These are phyloP conservation scores for Ogataea parapolymorpha DNA, from an alignment of 805 yeast species.

Conservation along the genomic window DNA sequence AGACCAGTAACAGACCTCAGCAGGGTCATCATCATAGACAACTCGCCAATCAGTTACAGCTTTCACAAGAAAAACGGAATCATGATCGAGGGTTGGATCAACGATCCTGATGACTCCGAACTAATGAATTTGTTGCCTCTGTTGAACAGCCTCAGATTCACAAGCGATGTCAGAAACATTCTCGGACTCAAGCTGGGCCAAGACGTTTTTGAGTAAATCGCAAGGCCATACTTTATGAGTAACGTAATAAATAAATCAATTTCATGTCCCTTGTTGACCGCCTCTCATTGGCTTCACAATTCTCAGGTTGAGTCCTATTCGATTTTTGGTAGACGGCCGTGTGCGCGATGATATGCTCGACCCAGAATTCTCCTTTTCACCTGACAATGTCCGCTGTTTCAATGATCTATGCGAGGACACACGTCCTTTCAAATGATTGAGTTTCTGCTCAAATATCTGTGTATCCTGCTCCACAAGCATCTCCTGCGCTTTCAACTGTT, in stretches of 20 bases:
- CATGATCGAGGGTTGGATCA: slow-evolving; percentile 96
- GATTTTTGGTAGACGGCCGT: slow-evolving; percentile 20
- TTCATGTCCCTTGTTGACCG: slow-evolving; percentile 20
- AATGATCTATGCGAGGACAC: slow-evolving; percentile 21
- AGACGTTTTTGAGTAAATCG: slow-evolving; percentile 44
- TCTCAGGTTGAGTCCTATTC: slow-evolving; percentile 50
- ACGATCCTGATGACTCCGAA: slow-evolving; percentile 89
- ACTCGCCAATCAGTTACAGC: slow-evolving; percentile 88
- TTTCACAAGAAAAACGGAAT: slow-evolving; percentile 85
- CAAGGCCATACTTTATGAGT: slow-evolving; percentile 7
- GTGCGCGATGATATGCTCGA: slow-evolving; percentile 9
- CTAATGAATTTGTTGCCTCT: slow-evolving; percentile 79
- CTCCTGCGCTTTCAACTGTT: slow-evolving; percentile 49
- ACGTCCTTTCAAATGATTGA: slow-evolving; percentile 29
- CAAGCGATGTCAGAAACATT: slow-evolving; percentile 80
- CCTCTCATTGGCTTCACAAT: slow-evolving; percentile 47
- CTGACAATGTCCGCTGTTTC: slow-evolving; percentile 6
- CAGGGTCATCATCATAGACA: slow-evolving; percentile 77
- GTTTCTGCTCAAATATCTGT: slow-evolving; percentile 43
- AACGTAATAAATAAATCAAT: neutral
- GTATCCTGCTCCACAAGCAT: slow-evolving; percentile 46
- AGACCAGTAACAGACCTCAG: slow-evolving; percentile 48
- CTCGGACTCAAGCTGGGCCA: slow-evolving; percentile 76
- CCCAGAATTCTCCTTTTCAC: slow-evolving; percentile 18
- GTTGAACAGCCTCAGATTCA: slow-evolving; percentile 67